Evolutionary conservation across 495 filamentous ascomycete genomes (phyloP), one percentile per base, ranked within the genome.

Genomic region (Trichoderma erinaceum): DNA sequence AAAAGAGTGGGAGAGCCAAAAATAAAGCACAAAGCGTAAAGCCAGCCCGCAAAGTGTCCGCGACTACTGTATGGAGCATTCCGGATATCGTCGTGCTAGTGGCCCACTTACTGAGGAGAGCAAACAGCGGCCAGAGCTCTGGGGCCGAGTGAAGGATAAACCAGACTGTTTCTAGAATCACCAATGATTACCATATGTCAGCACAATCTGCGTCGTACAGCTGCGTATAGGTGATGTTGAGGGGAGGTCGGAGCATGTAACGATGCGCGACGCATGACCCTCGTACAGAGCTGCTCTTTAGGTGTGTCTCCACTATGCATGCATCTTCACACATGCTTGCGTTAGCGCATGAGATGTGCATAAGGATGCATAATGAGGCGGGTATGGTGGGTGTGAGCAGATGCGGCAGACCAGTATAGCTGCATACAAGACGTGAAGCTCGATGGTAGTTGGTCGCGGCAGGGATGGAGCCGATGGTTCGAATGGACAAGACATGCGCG

Each of bases 301-400:
- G 44, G 44, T n/a, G 44, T n/a, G 56, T 61, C 23, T 25, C 56
- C 56, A 32, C 56, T 21, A 27, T 61, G 56, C 56, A 61, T 61
- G 56, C 56, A 61, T 32, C 56, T 61, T 61, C 25, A 61, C 27
- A 61, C 56, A 61, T 61, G 56, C 56, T 61, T 61, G 56, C 56
- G 56, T 61, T 61, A 61, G 56, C 56, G 56, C 27, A 29, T 18
- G 56, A 61, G 56, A 61, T 61, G 56, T 61, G 56, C 56, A 61
- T 61, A 32, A 32, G 27, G 56, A 18, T 61, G 56, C 56, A 61
- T 61, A 32, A 61, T 61, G 16, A n/a, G 56, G 56, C 25, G 27
- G 56, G 50, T n/a, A 56, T 38, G 35, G n/a, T 21, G 12, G 50
- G 56, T 61, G 56, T 27, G 56, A 61, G 56, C 56, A 61, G 56